Base-by-base conservation (phyloP, 129 eudicot genomes). In the Flaveria robusta region DNA sequence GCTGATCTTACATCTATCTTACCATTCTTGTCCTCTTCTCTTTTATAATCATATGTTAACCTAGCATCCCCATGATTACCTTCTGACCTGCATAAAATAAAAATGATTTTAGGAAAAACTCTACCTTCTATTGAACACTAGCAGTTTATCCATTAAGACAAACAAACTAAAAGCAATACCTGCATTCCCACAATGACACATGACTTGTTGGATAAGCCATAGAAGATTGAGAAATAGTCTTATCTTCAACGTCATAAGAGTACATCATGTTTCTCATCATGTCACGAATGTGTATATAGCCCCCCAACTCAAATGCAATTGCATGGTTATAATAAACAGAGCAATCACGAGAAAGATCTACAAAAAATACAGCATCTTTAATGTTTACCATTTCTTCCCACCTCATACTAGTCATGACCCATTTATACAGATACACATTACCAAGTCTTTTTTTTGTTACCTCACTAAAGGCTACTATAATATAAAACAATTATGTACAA, bases 301-400 rank as follows among this genome's bases (percentile, higher is more conserved):
- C 74, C 27, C 83, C 83, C 14, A 51, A 63, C 10, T 27, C 46
- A 0, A 29, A 18, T 1, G 24, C 70, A 39, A 59, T 5, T 23
- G 60, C 73, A 59, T 34, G 59, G 46, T 15, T 77, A 49, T 75
- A 77, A 26, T 13, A 65, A n/a, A 80, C 19, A 20, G 18, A 16
- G 4, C 9, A 7, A 62, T 52, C 5, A 12, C 3, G 27, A 27
- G 11, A 2, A 58, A 16, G n/a, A 9, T 49, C 79, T 11, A 77
- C 72, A 39, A 71, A 71, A 63, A 82, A 77, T 2, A 2, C 18
- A 2, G 71, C 43, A 15, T 46, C 75, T 63, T 43, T 43, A 12
- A 77, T 15, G 70, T 60, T 46, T 6, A 27, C 13, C 27, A 77
- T 50, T 22, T 64, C 49, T 22, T 62, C 66, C 75, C 79, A 82